A percentile compares a stretch with the other conserved stretches of the same genome.
phyloP scores from a whole-genome alignment of 2,329 filamentous ascomycete species.

The Orbilia ellipsospora region DNA sequence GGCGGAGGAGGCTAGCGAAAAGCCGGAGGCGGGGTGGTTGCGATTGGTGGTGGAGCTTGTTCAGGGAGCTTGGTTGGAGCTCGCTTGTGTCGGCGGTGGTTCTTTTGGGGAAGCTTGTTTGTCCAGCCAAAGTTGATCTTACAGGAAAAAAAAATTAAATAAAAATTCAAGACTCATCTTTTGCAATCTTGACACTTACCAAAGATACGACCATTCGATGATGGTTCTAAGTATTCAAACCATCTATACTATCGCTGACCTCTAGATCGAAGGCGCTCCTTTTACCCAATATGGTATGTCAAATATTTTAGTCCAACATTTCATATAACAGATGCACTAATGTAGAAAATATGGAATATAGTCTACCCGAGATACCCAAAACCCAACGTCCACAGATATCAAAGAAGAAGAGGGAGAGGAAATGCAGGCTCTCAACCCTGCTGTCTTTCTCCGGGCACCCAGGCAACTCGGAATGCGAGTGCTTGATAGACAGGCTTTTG shows the following conservation, averaged over 20 bases:
- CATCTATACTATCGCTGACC: constrained; percentile 11
- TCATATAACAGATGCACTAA: too few relatives aligned
- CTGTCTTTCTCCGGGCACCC: constrained; percentile 46
- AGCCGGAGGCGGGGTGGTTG: constrained; percentile 21
- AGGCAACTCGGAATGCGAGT: constrained; percentile 62
- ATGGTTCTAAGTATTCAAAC: neutral
- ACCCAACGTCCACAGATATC: constrained; percentile 4
- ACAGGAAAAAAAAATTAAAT: neutral
- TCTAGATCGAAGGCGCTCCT: constrained; percentile 5
- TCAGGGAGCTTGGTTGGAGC: constrained; percentile 16
- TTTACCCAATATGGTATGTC: constrained; percentile 38
- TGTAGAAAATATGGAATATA: neutral
- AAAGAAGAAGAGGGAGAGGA: constrained; percentile 32
- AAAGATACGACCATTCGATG: neutral
- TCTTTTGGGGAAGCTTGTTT: constrained; percentile 7
- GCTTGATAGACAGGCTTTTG: constrained; percentile 86
- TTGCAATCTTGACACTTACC: too few relatives aligned
- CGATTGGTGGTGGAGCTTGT: constrained; percentile 9
- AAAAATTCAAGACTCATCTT: constrained; percentile 21
- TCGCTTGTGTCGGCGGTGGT: neutral
- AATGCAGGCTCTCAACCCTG: constrained; percentile 19
- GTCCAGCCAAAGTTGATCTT: constrained; percentile 11
- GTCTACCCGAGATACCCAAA: constrained; percentile 28
- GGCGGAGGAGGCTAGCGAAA: constrained; percentile 14
- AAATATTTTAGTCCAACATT: too few relatives aligned